Conservation (phyloP, 768 basidiomycete species). For the Sarcomyxa edulis region DNA sequence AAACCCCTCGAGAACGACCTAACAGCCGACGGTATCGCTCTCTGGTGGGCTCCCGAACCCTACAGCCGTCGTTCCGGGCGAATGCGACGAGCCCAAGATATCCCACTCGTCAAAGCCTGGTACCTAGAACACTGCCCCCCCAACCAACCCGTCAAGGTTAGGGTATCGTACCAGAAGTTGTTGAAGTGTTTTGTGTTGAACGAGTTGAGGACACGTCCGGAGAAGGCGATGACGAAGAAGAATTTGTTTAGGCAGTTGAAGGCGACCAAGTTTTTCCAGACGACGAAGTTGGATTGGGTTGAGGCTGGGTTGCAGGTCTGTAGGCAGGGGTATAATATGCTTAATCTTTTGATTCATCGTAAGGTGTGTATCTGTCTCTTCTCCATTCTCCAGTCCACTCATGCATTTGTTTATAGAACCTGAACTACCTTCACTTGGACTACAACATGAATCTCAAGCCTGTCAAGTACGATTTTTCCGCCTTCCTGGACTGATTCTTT, state of each 20-base stretch:
- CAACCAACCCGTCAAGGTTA: constrained; percentile 93
- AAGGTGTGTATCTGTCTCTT: constrained; percentile 49
- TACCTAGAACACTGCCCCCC: constrained; percentile 98
- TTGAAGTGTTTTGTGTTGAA: constrained; percentile 95
- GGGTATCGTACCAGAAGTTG: constrained; percentile 98
- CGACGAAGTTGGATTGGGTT: constrained; percentile 96
- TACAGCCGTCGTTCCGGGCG: constrained; percentile 90
- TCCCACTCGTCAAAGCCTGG: constrained; percentile 97
- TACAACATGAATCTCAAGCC: constrained; percentile 99
- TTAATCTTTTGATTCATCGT: constrained; percentile 97
- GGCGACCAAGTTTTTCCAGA: constrained; percentile 99
- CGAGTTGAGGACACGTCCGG: constrained; percentile 80
- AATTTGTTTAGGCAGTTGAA: constrained; percentile 94
- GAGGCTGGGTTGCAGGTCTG: constrained; percentile 98
- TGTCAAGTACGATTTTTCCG: constrained; percentile 51
- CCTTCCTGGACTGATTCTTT: background rate
- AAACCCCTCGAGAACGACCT: constrained; percentile 82
- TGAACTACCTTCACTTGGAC: constrained; percentile 92
- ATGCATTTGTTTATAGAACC: constrained; percentile 43
- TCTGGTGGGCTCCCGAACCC: constrained; percentile 99
- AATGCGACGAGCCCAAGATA: constrained; percentile 91
- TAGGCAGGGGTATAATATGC: constrained; percentile 99
- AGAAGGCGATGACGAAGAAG: constrained; percentile 98
- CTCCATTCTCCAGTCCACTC: constrained; percentile 2
- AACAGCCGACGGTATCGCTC: constrained; percentile 93